Evolutionary conservation across 495 filamentous ascomycete species (phyloP), one percentile per base, ranked within the genome.

Genomic region (Annulohypoxylon bovei): DNA sequence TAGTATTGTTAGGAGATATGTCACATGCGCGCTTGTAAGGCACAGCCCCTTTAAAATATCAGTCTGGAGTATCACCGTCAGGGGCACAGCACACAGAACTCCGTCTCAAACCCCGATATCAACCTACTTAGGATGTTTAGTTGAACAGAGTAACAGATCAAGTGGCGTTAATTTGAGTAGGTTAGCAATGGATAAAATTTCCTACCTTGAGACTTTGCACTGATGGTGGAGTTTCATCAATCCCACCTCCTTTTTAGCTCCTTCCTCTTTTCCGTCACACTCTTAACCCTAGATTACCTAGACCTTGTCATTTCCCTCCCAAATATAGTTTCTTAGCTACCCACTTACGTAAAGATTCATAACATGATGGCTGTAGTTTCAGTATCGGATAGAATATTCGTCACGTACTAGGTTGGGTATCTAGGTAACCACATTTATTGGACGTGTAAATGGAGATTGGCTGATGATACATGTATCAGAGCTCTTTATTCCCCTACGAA

Each of bases 31-130:
- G 40, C 20, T 27, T 14, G 20, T 33, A 28, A 14, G 1, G 20
- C 32, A 20, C 49, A 53, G 35, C 11, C 20, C 28, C 2, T 49
- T n/a, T 39, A 22, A n/a, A 1, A 22, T 40, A 12, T 16, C 28
- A 12, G 27, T 1, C 32, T 28, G 22, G 20, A 35, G 32, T 52
- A 25, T 39, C 32, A 52, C 59, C 11, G 4, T 52, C 11, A 52
- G 59, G 32, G 44, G 59, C 46, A 62, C 32, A 50, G 32, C 59
- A 50, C 25, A 52, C 14, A 28, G 20, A n/a, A 16, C 16, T 30
- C 8, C 35, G 2, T 18, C 32, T 25, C 4, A 33, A 6, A 16
- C 42, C 35, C 57, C 42, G 42, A 61, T 22, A 27, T n/a, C 6
- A 8, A 18, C 20, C 27, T 50, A 8, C 0, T 27, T 44, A 7